Percentiles rank a stretch among this genome's conserved stretches.
Conservation (phyloP, 2,329 filamentous ascomycete species). For the Claviceps maximensis region DNA sequence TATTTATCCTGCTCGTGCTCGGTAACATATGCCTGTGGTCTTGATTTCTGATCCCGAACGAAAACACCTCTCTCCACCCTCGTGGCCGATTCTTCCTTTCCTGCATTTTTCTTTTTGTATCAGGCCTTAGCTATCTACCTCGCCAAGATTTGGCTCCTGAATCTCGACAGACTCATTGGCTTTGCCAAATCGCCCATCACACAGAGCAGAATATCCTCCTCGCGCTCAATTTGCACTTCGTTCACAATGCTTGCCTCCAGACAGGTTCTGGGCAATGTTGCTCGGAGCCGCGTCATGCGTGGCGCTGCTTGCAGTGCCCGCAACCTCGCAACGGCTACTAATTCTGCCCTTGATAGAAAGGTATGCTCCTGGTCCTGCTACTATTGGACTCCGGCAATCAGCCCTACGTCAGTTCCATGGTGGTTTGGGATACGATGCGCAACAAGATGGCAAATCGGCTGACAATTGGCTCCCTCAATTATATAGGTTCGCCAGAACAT, state of each 20-base stretch:
- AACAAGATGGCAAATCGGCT: neutral
- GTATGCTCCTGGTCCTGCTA: slow-evolving; percentile 27
- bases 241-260: slow-evolving; percentile 55
- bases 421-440: neutral
- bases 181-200: slow-evolving; percentile 10
- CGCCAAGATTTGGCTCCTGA: slow-evolving; percentile 4
- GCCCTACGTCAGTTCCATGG: neutral
- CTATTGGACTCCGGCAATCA: neutral
- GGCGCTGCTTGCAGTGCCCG: slow-evolving; percentile 48
- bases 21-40: slow-evolving; percentile 9
- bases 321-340: slow-evolving; percentile 72
- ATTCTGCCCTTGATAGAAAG: slow-evolving; percentile 83
- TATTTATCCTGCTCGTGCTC: slow-evolving; percentile 6
- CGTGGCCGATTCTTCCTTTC: slow-evolving; percentile 6
- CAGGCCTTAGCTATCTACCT: slow-evolving; percentile 5
- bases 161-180: slow-evolving; percentile 9
- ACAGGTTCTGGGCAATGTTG: slow-evolving; percentile 52
- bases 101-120: slow-evolving; percentile 12
- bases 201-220: slow-evolving; percentile 15
- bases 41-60: slow-evolving; percentile 7
- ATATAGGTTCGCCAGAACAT: slow-evolving; percentile 79
- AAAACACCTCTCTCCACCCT: slow-evolving; percentile 17
- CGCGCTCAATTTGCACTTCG: slow-evolving; percentile 19
- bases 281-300: slow-evolving; percentile 45
- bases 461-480: neutral